A percentile compares a stretch with the other conserved stretches of the same genome.
These are phyloP conservation scores for Cerrena zonata DNA, from an alignment of 1,284 basidiomycete species.

Conservation along the genomic window DNA sequence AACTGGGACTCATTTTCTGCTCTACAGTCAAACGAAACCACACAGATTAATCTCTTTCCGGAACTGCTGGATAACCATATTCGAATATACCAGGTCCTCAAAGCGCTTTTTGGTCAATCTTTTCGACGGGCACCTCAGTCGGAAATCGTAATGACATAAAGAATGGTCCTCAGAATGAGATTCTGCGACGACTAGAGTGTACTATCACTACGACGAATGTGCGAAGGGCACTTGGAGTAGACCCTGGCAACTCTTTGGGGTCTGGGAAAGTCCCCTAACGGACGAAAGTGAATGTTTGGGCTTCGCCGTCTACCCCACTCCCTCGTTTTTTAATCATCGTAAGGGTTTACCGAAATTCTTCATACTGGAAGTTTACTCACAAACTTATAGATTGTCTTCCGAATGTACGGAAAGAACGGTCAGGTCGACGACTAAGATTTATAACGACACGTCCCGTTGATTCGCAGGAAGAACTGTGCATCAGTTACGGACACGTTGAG, in stretches of 20 bases:
- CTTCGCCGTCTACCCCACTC: slow-evolving; percentile 54
- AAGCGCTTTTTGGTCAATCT: slow-evolving; percentile 17
- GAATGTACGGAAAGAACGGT: slow-evolving; percentile 49
- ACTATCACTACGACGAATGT: slow-evolving; percentile 37
- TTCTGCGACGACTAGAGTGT: slow-evolving; percentile 27
- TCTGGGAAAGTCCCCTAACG: slow-evolving; percentile 46
- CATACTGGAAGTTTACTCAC: background rate
- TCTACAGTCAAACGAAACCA: slow-evolving; percentile 24
- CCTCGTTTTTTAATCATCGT: slow-evolving; percentile 67
- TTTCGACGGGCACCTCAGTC: background rate
- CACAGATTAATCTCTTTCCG: slow-evolving; percentile 23
- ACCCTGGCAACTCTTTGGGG: slow-evolving; percentile 60
- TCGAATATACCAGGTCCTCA: slow-evolving; percentile 24
- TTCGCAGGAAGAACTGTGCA: slow-evolving; percentile 26
- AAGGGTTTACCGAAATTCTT: slow-evolving; percentile 11
- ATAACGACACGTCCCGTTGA: slow-evolving; percentile 32
- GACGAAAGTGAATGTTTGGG: slow-evolving; percentile 58
- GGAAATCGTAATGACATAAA: background rate
- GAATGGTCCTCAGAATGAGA: slow-evolving; percentile 2
- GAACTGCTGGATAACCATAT: slow-evolving; percentile 26
- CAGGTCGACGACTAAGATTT: slow-evolving; percentile 44
- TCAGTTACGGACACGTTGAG: slow-evolving; percentile 29
- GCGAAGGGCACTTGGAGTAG: slow-evolving; percentile 49
- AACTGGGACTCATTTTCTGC: slow-evolving; percentile 20
- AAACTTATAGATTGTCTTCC: slow-evolving; percentile 47